Percentiles rank a stretch among this genome's conserved stretches.
phyloP scores from a whole-genome alignment of 768 basidiomycete genomes.

The Amanita fuliginea region DNA sequence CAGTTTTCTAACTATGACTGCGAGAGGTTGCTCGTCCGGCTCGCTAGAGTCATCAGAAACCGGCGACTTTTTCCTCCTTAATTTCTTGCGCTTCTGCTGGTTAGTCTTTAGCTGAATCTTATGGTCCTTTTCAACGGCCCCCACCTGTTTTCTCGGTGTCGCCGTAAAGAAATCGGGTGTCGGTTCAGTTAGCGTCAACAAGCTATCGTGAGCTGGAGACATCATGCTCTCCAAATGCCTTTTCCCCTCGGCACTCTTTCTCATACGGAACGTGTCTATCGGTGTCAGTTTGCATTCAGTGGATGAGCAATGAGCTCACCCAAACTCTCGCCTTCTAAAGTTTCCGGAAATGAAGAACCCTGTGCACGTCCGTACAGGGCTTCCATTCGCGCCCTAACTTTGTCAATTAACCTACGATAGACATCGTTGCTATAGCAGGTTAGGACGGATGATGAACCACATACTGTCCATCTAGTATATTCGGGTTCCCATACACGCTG shows the following conservation, averaged over 20 bases:
- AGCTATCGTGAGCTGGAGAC: conserved; percentile 1
- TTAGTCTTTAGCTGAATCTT: not conserved
- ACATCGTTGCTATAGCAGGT: conserved; percentile 6
- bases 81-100: not conserved
- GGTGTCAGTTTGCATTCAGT: not conserved
- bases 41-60: not conserved
- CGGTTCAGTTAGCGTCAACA: conserved; percentile 1
- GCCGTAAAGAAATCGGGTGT: not conserved
- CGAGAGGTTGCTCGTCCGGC: not conserved
- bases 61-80: not conserved
- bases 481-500: conserved; percentile 26
- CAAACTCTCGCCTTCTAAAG: not conserved
- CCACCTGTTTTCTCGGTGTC: not conserved
- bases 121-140: not conserved
- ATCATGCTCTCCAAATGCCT: not conserved
- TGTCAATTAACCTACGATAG: conserved; percentile 16
- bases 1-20: not conserved
- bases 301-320: not conserved
- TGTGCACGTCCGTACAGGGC: conserved; percentile 11
- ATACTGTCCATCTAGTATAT: conserved; percentile 24
- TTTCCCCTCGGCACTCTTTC: not conserved
- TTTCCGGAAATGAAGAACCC: not conserved
- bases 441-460: conserved; percentile 8
- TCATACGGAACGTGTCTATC: conserved; percentile 2
- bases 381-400: conserved; percentile 19